Conservation (phyloP, 2,329 filamentous ascomycete genomes). For the Beauveria sp. region DNA sequence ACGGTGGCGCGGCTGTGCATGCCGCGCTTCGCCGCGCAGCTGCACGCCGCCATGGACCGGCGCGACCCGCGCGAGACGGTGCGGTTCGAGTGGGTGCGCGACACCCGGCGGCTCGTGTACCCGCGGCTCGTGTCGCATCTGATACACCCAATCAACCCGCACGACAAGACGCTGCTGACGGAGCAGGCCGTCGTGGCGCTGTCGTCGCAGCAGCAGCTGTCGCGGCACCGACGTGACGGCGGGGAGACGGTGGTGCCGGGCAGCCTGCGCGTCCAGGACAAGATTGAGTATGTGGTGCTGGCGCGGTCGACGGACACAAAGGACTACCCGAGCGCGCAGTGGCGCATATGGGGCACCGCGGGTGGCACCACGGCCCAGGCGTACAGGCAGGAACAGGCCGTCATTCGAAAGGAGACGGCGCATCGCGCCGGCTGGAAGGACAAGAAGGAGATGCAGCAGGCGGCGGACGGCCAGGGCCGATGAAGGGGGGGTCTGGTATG, state of each 20-base stretch:
- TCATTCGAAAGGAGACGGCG: slow-evolving; percentile 26
- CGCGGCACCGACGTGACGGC: slow-evolving; percentile 29
- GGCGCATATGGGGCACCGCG: slow-evolving; percentile 60
- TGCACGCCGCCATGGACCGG: slow-evolving; percentile 45
- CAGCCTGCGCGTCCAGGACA: slow-evolving; percentile 41
- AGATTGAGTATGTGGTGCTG: slow-evolving; percentile 59
- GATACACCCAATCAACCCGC: slow-evolving; percentile 37
- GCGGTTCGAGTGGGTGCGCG: slow-evolving; percentile 47
- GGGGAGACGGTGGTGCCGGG: slow-evolving; percentile 29
- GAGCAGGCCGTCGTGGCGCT: slow-evolving; percentile 55
- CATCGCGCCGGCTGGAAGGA: slow-evolving; percentile 25
- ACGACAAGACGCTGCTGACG: slow-evolving; percentile 28
- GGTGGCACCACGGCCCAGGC: slow-evolving; percentile 42
- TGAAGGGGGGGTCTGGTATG: neutral
- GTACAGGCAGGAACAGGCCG: slow-evolving; percentile 28
- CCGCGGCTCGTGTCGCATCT: slow-evolving; percentile 50
- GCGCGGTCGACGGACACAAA: slow-evolving; percentile 37
- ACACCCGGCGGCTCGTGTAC: slow-evolving; percentile 33
- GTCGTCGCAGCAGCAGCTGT: slow-evolving; percentile 46
- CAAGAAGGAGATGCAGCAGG: neutral
- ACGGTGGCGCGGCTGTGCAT: slow-evolving; percentile 47
- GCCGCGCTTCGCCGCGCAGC: slow-evolving; percentile 40
- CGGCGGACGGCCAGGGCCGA: neutral
- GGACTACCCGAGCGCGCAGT: slow-evolving; percentile 42
- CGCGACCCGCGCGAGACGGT: slow-evolving; percentile 39